Percentiles rank a stretch among this genome's conserved stretches.
Conservation (phyloP, 2,329 filamentous ascomycete genomes). For the Coniochaeta ligniaria region DNA sequence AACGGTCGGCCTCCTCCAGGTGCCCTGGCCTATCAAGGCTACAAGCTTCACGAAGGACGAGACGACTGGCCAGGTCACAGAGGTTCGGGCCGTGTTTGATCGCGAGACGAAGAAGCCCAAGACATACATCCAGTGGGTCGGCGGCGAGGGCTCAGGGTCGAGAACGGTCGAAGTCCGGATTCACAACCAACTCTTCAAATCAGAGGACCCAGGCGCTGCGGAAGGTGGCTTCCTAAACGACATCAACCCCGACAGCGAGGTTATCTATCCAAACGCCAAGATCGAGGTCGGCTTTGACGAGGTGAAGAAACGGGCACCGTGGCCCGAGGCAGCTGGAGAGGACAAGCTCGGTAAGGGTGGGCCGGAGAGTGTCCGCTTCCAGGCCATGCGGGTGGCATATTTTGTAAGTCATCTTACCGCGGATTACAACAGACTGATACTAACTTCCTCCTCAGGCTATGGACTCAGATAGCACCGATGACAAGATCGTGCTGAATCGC, state of each 20-base stretch:
- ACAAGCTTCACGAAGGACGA: conserved; percentile 56
- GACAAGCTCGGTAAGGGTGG: conserved; percentile 46
- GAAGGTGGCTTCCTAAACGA: conserved; percentile 78
- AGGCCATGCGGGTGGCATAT: conserved; percentile 83
- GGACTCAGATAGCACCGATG: conserved; percentile 70
- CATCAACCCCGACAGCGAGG: conserved; percentile 76
- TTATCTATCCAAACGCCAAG: conserved; percentile 69
- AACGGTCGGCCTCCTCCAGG: conserved; percentile 59
- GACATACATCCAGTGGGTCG: conserved; percentile 88
- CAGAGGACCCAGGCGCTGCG: conserved; percentile 69
- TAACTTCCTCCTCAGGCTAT: conserved; percentile 41
- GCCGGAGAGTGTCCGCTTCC: conserved; percentile 76
- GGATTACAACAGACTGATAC: not conserved
- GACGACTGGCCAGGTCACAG: conserved; percentile 32
- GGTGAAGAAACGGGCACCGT: conserved; percentile 64
- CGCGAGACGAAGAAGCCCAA: conserved; percentile 69
- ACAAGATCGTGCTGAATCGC: conserved; percentile 80
- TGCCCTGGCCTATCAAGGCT: conserved; percentile 56
- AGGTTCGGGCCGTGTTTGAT: conserved; percentile 52
- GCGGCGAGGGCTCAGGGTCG: conserved; percentile 43
- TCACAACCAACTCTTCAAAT: conserved; percentile 80
- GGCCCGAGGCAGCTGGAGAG: conserved; percentile 74
- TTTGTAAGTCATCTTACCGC: conserved; percentile 44
- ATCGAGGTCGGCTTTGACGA: conserved; percentile 81
- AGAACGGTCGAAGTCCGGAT: conserved; percentile 68